phyloP scores from a whole-genome alignment of 1,284 basidiomycete genomes.

The Mycena citricolor region DNA sequence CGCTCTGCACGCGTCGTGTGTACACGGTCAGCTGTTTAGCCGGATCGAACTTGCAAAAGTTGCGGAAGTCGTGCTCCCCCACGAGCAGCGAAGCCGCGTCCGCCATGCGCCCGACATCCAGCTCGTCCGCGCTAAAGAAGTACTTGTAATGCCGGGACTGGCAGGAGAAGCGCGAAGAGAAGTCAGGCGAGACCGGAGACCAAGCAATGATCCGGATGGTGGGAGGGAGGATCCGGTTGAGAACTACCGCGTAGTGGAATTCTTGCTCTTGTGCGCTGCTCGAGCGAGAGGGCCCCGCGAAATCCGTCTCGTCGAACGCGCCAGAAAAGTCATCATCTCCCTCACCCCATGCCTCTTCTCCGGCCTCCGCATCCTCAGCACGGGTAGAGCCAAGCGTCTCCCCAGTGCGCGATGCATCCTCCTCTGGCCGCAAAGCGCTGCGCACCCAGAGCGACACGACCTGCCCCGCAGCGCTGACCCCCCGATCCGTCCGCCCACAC shows the following conservation, averaged over 20 bases:
- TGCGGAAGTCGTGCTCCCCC: constrained; percentile 95
- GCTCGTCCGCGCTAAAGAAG: constrained; percentile 73
- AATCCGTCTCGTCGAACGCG: constrained; percentile 30
- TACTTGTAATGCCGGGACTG: constrained; percentile 95
- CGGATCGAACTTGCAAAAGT: constrained; percentile 94
- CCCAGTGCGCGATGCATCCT: not conserved
- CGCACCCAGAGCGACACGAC: constrained; percentile 91
- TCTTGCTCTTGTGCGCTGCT: constrained; percentile 54
- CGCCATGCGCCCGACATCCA: constrained; percentile 79
- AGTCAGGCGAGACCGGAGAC: constrained; percentile 82
- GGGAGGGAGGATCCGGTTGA: constrained; percentile 89
- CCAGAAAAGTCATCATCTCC: constrained; percentile 22
- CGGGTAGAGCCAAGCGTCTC: constrained; percentile 1
- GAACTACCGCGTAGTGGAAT: constrained; percentile 74
- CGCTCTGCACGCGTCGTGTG: constrained; percentile 61
- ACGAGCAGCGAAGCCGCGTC: constrained; percentile 71
- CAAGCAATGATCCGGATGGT: constrained; percentile 93
- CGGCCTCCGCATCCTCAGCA: constrained; percentile 7
- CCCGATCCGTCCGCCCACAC: constrained; percentile 93
- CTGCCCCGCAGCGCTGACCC: constrained; percentile 93
- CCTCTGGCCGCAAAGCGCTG: constrained; percentile 46
- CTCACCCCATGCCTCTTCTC: constrained; percentile 13
- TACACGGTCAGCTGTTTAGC: constrained; percentile 90
- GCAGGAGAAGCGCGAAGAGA: constrained; percentile 91
- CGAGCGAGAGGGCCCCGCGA: constrained; percentile 24